These are phyloP conservation scores for Paratinospora sagittata DNA, from an alignment of 164 flowering plant genomes.

Conservation along the genomic window DNA sequence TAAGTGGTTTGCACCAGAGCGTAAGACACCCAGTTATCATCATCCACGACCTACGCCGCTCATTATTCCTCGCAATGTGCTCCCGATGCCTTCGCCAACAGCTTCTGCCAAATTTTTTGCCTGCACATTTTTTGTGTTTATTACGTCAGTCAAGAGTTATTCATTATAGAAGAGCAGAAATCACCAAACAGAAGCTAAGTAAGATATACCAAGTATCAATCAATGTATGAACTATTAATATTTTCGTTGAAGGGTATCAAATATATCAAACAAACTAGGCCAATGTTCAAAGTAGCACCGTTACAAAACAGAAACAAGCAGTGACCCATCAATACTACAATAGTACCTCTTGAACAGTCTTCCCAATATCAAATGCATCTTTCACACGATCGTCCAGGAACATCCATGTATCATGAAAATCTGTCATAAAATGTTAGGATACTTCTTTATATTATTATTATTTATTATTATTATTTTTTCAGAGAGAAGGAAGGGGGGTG, in stretches of 20 bases:
- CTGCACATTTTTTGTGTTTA: slow-evolving; percentile 28
- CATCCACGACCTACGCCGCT: slow-evolving; percentile 34
- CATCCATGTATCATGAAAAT: slow-evolving; percentile 78
- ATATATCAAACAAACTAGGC: neutral
- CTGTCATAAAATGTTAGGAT: slow-evolving; percentile 27
- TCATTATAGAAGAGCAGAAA: neutral
- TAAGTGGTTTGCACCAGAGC: neutral
- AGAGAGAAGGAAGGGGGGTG: too few species aligned
- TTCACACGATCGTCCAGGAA: slow-evolving; percentile 65
- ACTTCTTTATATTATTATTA: too few species aligned
- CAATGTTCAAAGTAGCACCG: neutral
- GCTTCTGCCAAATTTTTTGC: slow-evolving; percentile 77
- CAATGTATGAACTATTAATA: neutral
- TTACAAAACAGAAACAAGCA: neutral
- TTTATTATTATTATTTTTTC: too few species aligned
- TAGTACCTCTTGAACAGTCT: slow-evolving; percentile 69
- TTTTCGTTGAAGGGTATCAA: neutral
- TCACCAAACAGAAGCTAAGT: too few species aligned
- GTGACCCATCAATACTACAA: neutral
- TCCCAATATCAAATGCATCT: slow-evolving; percentile 83
- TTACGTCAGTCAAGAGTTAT: neutral
- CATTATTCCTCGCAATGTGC: slow-evolving; percentile 59
- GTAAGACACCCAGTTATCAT: neutral
- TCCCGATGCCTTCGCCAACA: slow-evolving; percentile 79
- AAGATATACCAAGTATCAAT: neutral